A percentile compares a stretch with the other conserved stretches of the same genome.
Conservation (phyloP, 106 monocot species). For the Dioscorea dumetorum region DNA sequence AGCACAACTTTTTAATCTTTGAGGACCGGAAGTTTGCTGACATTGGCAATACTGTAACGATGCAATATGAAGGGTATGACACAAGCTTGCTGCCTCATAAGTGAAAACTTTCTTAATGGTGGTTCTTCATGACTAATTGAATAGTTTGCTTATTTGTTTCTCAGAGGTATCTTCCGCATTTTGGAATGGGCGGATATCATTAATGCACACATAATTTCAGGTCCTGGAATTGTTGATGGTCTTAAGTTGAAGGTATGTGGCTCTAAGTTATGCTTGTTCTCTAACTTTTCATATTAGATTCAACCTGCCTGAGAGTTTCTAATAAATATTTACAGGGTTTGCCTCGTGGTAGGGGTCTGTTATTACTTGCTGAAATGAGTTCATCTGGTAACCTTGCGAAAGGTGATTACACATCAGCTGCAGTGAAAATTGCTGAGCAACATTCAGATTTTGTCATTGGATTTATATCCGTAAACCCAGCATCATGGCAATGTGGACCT, state of each 20-base stretch:
- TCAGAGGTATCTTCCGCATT: conserved; percentile 88
- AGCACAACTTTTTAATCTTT: conserved; percentile 88
- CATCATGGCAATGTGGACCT: conserved; percentile 67
- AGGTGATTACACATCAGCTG: conserved; percentile 93
- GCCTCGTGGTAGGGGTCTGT: conserved; percentile 62
- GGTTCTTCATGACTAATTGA: neutral
- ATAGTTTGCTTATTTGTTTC: conserved; percentile 2
- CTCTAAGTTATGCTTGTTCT: neutral
- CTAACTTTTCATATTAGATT: neutral
- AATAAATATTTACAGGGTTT: conserved; percentile 46
- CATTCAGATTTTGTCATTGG: conserved; percentile 98
- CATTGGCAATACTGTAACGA: conserved; percentile 96
- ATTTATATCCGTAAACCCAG: conserved; percentile 96
- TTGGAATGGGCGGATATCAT: conserved; percentile 98
- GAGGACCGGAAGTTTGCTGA: conserved; percentile 99
- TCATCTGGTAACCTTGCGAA: conserved; percentile 89
- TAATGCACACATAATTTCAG: conserved; percentile 94
- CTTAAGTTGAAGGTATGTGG: conserved; percentile 76
- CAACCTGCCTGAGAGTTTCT: neutral
- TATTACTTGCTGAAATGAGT: conserved; percentile 98
- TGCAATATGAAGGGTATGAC: conserved; percentile 97
- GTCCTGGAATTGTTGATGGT: conserved; percentile 98
- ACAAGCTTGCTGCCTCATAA: neutral
- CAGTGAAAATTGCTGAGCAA: conserved; percentile 89
- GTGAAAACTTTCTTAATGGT: neutral